Conservation (phyloP, 139 green algal species). For the Raphidocelis subcapitata region DNA sequence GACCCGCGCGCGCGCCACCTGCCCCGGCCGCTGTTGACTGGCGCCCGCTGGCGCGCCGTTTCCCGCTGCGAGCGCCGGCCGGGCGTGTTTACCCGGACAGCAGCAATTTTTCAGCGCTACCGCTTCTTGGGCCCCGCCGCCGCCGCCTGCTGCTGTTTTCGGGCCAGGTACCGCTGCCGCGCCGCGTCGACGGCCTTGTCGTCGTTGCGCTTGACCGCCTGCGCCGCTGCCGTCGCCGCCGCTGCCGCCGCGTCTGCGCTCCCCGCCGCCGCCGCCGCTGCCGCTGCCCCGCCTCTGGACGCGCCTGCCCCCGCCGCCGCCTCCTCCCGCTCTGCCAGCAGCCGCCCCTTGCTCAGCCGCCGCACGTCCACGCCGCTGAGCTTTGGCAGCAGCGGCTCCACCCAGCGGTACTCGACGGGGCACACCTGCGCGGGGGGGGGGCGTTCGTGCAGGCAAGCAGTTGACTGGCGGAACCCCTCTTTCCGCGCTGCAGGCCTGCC, state of each 20-base stretch:
- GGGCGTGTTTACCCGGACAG: too few species aligned
- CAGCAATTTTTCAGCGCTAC: too few species aligned
- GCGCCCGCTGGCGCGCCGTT: too few species aligned
- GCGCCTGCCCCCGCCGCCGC: slow-evolving; percentile 13
- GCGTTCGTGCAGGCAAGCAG: too few species aligned
- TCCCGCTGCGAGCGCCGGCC: too few species aligned
- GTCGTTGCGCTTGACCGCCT: slow-evolving; percentile 45
- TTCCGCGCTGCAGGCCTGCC: too few species aligned
- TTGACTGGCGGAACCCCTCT: too few species aligned
- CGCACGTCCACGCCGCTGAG: slow-evolving; percentile 70
- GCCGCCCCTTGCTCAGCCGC: slow-evolving; percentile 60
- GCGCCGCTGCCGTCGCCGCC: neutral
- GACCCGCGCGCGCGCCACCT: too few species aligned
- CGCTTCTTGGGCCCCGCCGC: neutral
- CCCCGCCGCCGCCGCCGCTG: neutral
- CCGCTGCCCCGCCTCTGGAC: slow-evolving; percentile 14
- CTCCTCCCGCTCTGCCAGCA: slow-evolving; percentile 6
- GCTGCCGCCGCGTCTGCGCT: slow-evolving; percentile 13
- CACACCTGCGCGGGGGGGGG: slow-evolving; percentile 62
- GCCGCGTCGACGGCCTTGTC: slow-evolving; percentile 65
- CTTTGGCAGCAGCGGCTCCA: slow-evolving; percentile 65
- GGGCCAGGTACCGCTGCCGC: slow-evolving; percentile 56
- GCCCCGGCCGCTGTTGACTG: too few species aligned
- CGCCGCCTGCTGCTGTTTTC: slow-evolving; percentile 49
- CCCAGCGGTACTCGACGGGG: slow-evolving; percentile 69